These are phyloP conservation scores for Boeremia exigua DNA, from an alignment of 2,329 filamentous ascomycete species.

Conservation along the genomic window DNA sequence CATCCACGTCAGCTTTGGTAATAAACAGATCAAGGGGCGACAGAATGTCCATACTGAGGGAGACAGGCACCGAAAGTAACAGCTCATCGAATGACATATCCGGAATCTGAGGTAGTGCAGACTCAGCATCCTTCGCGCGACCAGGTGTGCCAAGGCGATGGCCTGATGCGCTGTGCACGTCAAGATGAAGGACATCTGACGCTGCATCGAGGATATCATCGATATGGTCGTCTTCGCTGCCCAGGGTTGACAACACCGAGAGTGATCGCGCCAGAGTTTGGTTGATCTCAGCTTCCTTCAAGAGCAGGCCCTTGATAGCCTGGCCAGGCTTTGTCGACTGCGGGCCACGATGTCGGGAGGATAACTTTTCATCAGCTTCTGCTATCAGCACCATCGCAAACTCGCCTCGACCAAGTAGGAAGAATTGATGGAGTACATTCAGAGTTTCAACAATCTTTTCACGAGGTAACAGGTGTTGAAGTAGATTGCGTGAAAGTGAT, in stretches of 20 bases:
- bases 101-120: constrained; percentile 47
- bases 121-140: constrained; percentile 40
- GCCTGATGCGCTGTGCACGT: constrained; percentile 57
- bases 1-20: constrained; percentile 73
- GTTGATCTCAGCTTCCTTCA: constrained; percentile 87
- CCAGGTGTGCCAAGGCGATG: constrained; percentile 51
- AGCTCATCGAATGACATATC: constrained; percentile 74
- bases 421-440: constrained; percentile 80
- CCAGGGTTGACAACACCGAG: constrained; percentile 77
- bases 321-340: constrained; percentile 54
- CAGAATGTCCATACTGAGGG: constrained; percentile 73
- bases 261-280: constrained; percentile 79
- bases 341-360: constrained; percentile 67
- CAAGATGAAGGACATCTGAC: constrained; percentile 75
- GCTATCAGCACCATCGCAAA: constrained; percentile 87
- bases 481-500: constrained; percentile 80
- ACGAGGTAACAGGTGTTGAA: constrained; percentile 82
- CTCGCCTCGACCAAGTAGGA: constrained; percentile 85
- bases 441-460: constrained; percentile 78
- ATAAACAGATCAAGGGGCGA: constrained; percentile 89
- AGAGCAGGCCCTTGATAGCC: constrained; percentile 66
- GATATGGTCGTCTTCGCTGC: constrained; percentile 75
- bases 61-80: constrained; percentile 77
- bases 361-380: constrained; percentile 81
- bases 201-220: constrained; percentile 83